Percentiles rank a stretch among this genome's conserved stretches.
These are phyloP conservation scores for Lablab purpureus DNA, from an alignment of 306 rosid genomes.

Conservation along the genomic window DNA sequence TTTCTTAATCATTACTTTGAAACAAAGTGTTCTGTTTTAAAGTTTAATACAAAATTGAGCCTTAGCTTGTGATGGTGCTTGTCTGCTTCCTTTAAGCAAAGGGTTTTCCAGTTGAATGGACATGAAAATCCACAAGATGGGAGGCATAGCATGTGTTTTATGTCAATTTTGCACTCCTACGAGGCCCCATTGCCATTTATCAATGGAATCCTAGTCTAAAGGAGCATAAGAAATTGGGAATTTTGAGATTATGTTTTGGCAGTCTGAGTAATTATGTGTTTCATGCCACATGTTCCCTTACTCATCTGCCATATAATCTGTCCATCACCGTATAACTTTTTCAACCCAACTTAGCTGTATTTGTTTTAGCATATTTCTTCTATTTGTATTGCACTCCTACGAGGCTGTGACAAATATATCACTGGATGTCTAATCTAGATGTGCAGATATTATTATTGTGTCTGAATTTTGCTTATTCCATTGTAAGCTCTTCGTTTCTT, in stretches of 20 bases:
- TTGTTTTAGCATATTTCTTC: background rate
- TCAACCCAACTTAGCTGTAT: background rate
- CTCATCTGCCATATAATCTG: background rate
- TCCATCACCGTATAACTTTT: background rate
- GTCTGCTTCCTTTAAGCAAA: background rate
- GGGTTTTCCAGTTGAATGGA: background rate
- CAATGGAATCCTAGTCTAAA: conserved; percentile 22
- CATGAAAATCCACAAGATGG: background rate
- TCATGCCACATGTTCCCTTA: background rate
- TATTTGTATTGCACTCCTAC: conserved; percentile 27
- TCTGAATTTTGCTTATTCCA: background rate
- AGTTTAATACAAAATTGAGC: background rate
- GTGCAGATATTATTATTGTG: conserved; percentile 1
- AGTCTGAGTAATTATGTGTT: background rate
- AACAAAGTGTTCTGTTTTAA: background rate
- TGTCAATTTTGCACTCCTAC: conserved; percentile 16
- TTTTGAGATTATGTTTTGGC: background rate
- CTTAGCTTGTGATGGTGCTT: background rate
- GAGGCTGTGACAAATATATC: background rate
- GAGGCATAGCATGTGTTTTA: background rate
- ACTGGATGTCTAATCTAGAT: conserved; percentile 17
- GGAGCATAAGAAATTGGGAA: conserved; percentile 9
- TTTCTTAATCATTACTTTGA: background rate
- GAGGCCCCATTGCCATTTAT: conserved; percentile 22
- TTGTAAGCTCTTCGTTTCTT: background rate